phyloP scores from a whole-genome alignment of 495 filamentous ascomycete species.

The Trichoderma virens region DNA sequence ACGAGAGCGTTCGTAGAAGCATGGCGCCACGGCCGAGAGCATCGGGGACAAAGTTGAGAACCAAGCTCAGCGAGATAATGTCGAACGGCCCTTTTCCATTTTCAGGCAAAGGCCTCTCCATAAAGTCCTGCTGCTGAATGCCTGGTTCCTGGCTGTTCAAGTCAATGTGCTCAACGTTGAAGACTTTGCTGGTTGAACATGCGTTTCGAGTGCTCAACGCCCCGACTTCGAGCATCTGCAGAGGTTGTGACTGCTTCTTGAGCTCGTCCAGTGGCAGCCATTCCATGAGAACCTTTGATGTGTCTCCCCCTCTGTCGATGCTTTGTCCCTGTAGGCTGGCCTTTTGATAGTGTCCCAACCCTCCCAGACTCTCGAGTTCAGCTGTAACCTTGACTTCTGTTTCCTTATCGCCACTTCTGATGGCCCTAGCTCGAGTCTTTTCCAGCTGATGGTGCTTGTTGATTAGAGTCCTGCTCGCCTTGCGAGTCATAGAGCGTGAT shows the following conservation, averaged over 20 bases:
- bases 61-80: constrained; percentile 85
- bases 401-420: constrained; percentile 51
- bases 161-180: constrained; percentile 82
- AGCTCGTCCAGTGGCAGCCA: constrained; percentile 50
- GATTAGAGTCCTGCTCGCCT: constrained; percentile 72
- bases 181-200: constrained; percentile 60
- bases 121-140: constrained; percentile 88
- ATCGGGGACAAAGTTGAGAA: constrained; percentile 88
- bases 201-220: constrained; percentile 79
- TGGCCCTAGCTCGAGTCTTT: constrained; percentile 65
- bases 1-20: constrained; percentile 65
- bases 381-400: constrained; percentile 48
- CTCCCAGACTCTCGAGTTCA: constrained; percentile 54
- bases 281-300: constrained; percentile 73
- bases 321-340: constrained; percentile 87
- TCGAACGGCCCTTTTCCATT: constrained; percentile 63
- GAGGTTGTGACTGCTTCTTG: constrained; percentile 20
- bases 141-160: constrained; percentile 73
- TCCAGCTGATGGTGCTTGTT: constrained; percentile 76
- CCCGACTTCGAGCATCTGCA: constrained; percentile 78
- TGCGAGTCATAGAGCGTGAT: constrained; percentile 61
- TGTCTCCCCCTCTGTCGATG: constrained; percentile 79
- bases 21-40: constrained; percentile 73
- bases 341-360: constrained; percentile 74
- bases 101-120: constrained; percentile 70